phyloP scores from a whole-genome alignment of 2,329 filamentous ascomycete species.

The Diaporthe helianthi region DNA sequence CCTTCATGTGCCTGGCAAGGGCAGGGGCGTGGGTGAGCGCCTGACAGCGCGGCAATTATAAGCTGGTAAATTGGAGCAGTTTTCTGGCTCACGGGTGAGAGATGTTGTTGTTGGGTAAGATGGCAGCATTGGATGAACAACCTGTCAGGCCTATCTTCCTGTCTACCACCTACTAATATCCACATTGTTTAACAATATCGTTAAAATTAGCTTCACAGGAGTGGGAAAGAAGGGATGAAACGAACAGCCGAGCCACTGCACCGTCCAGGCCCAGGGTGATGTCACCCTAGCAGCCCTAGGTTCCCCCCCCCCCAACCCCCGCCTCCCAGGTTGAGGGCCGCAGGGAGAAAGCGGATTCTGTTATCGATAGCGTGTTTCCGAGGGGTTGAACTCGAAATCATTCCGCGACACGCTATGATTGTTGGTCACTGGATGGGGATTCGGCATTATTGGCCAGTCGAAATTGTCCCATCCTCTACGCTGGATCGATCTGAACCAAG shows the following conservation, averaged over 20 bases:
- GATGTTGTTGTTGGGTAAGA: background rate
- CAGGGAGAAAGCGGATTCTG: background rate
- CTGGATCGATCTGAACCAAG: background rate
- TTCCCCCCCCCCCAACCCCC: background rate
- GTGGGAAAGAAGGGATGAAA: conserved; percentile 20
- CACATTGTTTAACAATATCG: background rate
- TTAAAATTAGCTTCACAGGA: conserved; percentile 17
- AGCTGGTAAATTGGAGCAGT: background rate
- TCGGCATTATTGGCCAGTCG: background rate
- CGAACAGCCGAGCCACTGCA: background rate
- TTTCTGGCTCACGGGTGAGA: background rate
- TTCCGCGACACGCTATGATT: background rate
- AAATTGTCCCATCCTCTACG: too few relatives aligned
- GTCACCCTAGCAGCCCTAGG: too few relatives aligned
- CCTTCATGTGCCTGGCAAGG: background rate
- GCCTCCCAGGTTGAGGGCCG: background rate
- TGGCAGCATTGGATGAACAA: background rate
- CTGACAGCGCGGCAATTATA: background rate
- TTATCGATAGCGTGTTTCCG: conserved; percentile 27
- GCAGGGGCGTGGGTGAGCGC: background rate
- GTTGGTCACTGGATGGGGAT: background rate
- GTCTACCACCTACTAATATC: background rate
- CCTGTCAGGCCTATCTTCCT: background rate
- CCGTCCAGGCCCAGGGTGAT: conserved; percentile 10
- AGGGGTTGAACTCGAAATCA: background rate